Base-by-base conservation (phyloP, 2,329 filamentous ascomycete genomes). In the Colletotrichum tabaci region DNA sequence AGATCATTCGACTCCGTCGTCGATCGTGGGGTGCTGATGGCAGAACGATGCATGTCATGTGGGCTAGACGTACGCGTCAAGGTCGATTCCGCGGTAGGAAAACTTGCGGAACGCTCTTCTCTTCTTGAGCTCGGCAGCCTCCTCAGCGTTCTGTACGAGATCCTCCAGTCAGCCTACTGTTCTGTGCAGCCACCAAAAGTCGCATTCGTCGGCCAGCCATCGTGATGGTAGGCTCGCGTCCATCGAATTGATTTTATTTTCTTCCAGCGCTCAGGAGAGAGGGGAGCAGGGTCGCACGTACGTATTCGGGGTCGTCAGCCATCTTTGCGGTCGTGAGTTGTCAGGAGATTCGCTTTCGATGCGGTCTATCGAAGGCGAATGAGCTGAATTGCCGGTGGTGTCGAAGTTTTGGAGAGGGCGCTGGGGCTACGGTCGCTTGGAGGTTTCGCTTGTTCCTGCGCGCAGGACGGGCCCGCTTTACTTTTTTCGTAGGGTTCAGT, bases 21-120 rank as follows among this genome's bases (percentile, higher is more conserved):
- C 58, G 52, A 10, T 68, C 38, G 62, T 57, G 56, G 35, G 46
- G 42, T 46, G 40, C 57, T 44, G 57, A 56, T 52, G 47, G 26
- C 44, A 55, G 10, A 71, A 75, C 67, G 74, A 74, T 72, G 74
- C 18, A 56, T 89, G 1, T 10, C 35, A 42, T 52, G 30, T 55
- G 61, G 68, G 67, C 60, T 64, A 47, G 78, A 89, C 95, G 83
- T 95, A 98, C 96, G 98, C 94, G 87, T 99, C 96, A 86, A 99
- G 95, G 87, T 99, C 96, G 87, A 99, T 94, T 84, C 96, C 96
- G 85, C 96, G 94, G 94, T 98, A 99, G 80, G 95, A 96, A 86
- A 98, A 99, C 93, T 98, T 99, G 90, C 95, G 94, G 94, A 98
- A 98, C 81, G 95, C 89, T 96, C 96, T 97, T 90, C 93, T 97